These are phyloP conservation scores for Flagelloscypha sp. DNA, from an alignment of 768 basidiomycete species.

Conservation along the genomic window DNA sequence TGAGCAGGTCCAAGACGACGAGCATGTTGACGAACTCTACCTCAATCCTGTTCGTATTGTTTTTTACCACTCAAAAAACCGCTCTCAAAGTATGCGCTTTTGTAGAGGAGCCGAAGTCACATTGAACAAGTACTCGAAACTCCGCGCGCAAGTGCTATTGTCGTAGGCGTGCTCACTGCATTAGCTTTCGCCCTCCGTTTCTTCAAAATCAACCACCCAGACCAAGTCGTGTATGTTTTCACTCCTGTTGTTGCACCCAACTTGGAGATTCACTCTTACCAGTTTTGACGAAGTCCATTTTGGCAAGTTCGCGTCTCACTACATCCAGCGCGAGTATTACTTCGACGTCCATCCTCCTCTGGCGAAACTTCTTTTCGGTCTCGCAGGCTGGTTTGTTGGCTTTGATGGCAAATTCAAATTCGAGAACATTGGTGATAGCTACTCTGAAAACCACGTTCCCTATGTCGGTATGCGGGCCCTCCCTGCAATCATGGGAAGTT, in stretches of 20 bases:
- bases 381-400: constrained; percentile 94
- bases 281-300: constrained; percentile 99
- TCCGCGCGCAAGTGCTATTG: constrained; percentile 48
- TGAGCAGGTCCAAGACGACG: constrained; percentile 40
- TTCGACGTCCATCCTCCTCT: constrained; percentile 99
- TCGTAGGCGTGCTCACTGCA: constrained; percentile 59
- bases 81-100: constrained; percentile 12
- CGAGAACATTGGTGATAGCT: constrained; percentile 92
- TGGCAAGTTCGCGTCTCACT: constrained; percentile 95
- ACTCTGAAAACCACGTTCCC: constrained; percentile 78
- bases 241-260: constrained; percentile 3
- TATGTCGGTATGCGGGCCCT: constrained; percentile 91
- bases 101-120: constrained; percentile 47
- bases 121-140: constrained; percentile 59
- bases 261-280: constrained; percentile 6
- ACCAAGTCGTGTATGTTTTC: constrained; percentile 80
- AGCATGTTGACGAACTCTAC: constrained; percentile 41
- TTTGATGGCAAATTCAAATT: constrained; percentile 93
- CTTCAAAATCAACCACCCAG: constrained; percentile 91
- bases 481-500: constrained; percentile 83
- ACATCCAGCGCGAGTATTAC: constrained; percentile 90
- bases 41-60: constrained; percentile 36
- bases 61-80: constrained; percentile 5
- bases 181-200: constrained; percentile 80
- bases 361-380: constrained; percentile 89